phyloP scores from a whole-genome alignment of 164 flowering plant species.

The Stephania cephalantha region DNA sequence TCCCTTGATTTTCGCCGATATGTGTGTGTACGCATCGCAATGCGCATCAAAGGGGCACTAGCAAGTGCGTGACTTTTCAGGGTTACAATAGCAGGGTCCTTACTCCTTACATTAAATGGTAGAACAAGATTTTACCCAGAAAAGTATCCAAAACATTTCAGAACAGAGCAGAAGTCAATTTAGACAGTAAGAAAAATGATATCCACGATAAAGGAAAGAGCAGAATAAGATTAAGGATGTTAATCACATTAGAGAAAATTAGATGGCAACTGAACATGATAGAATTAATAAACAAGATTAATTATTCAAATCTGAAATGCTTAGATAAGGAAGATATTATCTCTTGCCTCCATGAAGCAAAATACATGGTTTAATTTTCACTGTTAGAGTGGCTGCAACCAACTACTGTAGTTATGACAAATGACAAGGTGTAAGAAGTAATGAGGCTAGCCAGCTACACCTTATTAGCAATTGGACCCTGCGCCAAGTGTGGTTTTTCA shows the following conservation, averaged over 20 bases:
- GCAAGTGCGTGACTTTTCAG: no score
- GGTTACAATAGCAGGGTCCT: no score
- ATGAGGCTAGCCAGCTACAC: slow-evolving; percentile 26
- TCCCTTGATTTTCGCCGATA: no score
- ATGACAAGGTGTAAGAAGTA: no score
- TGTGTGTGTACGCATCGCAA: no score
- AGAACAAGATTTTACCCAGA: background rate
- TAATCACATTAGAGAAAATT: background rate
- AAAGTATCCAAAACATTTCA: background rate
- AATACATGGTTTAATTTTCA: background rate
- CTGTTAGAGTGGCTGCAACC: background rate
- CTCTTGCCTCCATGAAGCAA: background rate
- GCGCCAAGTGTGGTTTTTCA: slow-evolving; percentile 93
- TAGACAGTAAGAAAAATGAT: background rate
- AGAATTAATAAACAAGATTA: background rate
- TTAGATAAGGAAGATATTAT: background rate
- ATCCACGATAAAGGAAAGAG: background rate
- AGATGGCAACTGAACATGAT: background rate
- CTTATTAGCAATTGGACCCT: slow-evolving; percentile 94
- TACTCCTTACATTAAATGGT: no score
- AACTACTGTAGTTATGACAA: no score
- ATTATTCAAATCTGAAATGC: background rate
- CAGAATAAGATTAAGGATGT: background rate
- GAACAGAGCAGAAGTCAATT: background rate
- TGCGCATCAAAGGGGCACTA: no score